phyloP scores from a whole-genome alignment of 352 stramenopile species.

The Phytopythium kandeliae region DNA sequence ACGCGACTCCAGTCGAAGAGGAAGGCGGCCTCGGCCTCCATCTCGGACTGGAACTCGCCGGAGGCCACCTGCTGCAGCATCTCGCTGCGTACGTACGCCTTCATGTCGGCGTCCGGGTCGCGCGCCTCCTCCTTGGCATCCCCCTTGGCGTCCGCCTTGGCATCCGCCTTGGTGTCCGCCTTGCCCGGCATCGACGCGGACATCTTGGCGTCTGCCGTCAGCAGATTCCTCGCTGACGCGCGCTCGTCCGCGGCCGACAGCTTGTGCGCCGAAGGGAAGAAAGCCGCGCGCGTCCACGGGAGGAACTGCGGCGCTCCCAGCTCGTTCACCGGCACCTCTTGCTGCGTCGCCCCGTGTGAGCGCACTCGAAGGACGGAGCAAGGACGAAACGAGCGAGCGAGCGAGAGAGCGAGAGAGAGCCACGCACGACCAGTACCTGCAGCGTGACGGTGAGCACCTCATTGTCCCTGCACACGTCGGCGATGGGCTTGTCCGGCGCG shows the following conservation, averaged over 20 bases:
- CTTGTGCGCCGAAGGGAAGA: constrained; percentile 34
- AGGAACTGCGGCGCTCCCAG: constrained; percentile 68
- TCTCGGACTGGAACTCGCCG: constrained; percentile 71
- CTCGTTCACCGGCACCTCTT: constrained; percentile 78
- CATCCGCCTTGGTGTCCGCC: constrained; percentile 18
- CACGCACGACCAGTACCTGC: no score
- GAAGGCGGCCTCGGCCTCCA: constrained; percentile 77
- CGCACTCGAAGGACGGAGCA: neutral
- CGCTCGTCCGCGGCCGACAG: neutral
- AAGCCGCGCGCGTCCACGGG: constrained; percentile 55
- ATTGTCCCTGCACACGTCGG: constrained; percentile 68
- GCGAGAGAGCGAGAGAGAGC: no score
- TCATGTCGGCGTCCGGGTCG: constrained; percentile 56
- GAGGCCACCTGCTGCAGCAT: constrained; percentile 73
- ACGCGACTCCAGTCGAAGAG: constrained; percentile 71
- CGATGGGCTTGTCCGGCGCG: constrained; percentile 43
- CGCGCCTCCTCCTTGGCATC: no score
- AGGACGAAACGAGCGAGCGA: neutral
- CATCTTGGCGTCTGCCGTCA: constrained; percentile 6
- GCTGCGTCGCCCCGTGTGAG: no score
- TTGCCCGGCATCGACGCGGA: neutral
- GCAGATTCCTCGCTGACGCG: neutral
- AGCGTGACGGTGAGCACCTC: constrained; percentile 58
- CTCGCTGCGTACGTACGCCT: constrained; percentile 58
- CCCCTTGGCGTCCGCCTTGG: no score